Conservation (phyloP, 176 grass and related monocot genomes). For the Rhynchospora breviuscula region DNA sequence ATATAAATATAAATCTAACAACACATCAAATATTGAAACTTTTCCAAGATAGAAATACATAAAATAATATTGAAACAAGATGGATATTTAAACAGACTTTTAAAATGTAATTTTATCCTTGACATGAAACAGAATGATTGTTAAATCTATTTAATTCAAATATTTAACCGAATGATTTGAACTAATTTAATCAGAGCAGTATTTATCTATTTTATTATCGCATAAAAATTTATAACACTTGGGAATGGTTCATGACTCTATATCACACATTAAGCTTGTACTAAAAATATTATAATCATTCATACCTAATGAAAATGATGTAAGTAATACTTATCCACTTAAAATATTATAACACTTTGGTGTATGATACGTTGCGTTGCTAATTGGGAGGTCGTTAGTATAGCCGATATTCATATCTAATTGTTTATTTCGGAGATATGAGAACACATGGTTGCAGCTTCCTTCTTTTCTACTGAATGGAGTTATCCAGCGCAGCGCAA, state of each 20-base stretch:
- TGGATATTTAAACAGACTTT: not conserved
- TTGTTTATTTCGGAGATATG: conserved; percentile 11
- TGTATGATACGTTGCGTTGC: no score
- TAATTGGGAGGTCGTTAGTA: not conserved
- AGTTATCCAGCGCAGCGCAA: not conserved
- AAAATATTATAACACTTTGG: no score
- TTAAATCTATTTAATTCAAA: no score
- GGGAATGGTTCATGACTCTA: not conserved
- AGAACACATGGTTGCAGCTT: not conserved
- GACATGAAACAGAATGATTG: not conserved
- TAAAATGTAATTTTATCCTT: not conserved
- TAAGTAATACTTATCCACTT: not conserved
- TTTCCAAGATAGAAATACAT: no score
- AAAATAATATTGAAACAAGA: no score
- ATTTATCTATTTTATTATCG: not conserved
- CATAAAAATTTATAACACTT: not conserved
- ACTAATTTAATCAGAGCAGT: not conserved
- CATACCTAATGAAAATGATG: not conserved
- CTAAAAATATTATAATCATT: no score
- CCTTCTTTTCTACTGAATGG: not conserved
- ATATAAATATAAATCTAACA: no score
- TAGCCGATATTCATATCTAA: not conserved
- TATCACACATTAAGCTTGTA: no score
- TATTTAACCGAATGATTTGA: not conserved
- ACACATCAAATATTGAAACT: no score